Base-by-base conservation (phyloP, 2,329 filamentous ascomycete species). In the Byssochlamys sp. region DNA sequence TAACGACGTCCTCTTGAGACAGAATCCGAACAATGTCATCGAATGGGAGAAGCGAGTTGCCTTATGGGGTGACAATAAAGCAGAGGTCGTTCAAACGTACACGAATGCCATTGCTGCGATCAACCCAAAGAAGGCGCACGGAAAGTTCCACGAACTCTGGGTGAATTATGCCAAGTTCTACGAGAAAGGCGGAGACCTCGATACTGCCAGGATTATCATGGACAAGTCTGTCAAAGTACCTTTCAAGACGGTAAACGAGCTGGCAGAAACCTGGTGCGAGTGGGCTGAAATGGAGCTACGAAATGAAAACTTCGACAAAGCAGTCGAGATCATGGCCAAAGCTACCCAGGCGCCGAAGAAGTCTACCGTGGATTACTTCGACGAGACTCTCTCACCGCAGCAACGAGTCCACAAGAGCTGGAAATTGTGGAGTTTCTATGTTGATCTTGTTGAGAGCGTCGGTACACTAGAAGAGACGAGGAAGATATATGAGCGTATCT, bases 371-470 rank as follows among this genome's bases (percentile, higher is more conserved):
- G 94, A 99, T 76, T 99, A 97, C 71, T 99, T 97, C 68, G 94
- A 99, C 71, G 95, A 99, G 71, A 90, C 84, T 0, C 78, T 99
- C 5, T 91, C 90, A 1, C 92, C 94, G 3, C 94, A 99, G 71
- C 94, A 97, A 76, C 84, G 95, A 61, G 89, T 99, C 2, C 94
- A 99, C 77, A 99, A 99, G 80, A 96, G 90, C 70, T 99, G 94
- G 94, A 99, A 97, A 73, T 77, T 99, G 10, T 99, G 94, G 94
- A 96, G 91, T 74, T 99, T 99, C 78, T 99, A 99, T 67, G 91
- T 99, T 48, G 94, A 99, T 71, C 83, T 99, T 1, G 91, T 99
- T 2, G 94, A 99, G 73, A 96, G 91, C 71, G 91, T 96, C 31
- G 87, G 89, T 60, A 90, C 88, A 0, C 75, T 99, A 14, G 91